Evolutionary conservation across 2,329 filamentous ascomycete species (phyloP).

Genomic region (Echinosphaeria canescens): DNA sequence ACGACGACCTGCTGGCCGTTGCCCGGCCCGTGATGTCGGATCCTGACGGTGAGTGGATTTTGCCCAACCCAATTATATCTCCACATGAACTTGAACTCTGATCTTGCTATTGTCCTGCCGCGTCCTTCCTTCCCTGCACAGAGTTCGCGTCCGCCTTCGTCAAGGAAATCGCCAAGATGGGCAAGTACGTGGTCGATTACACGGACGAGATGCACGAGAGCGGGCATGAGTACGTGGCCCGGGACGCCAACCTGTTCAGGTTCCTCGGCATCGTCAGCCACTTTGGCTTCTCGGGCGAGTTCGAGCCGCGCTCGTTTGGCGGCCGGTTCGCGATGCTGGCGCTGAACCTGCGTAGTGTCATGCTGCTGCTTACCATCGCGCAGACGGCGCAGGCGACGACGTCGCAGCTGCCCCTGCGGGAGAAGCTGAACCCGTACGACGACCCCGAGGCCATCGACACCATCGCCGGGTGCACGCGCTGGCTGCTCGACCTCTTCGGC

Average conservation of each 20-base stretch:
- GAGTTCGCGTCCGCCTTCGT: conserved; percentile 41
- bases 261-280: conserved; percentile 63
- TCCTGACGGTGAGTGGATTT: too few relatives aligned
- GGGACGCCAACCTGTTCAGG: conserved; percentile 51
- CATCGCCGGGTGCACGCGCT: conserved; percentile 54
- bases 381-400: conserved; percentile 23
- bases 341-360: conserved; percentile 52
- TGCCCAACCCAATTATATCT: too few relatives aligned
- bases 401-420: conserved; percentile 27
- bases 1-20: conserved; percentile 52
- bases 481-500: conserved; percentile 50
- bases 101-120: too few relatives aligned
- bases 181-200: conserved; percentile 62
- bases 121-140: conserved; percentile 9
- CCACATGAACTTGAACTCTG: conserved; percentile 3
- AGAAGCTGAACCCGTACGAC: conserved; percentile 35
- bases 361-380: conserved; percentile 43
- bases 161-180: conserved; percentile 42
- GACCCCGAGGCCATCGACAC: conserved; percentile 54
- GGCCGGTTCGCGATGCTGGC: conserved; percentile 58
- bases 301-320: conserved; percentile 35
- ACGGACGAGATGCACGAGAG: conserved; percentile 59
- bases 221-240: conserved; percentile 48
- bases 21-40: too few relatives aligned
- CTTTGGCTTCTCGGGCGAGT: conserved; percentile 48